Base-by-base conservation (phyloP, 2,329 filamentous ascomycete species). In the Nemania sp. region DNA sequence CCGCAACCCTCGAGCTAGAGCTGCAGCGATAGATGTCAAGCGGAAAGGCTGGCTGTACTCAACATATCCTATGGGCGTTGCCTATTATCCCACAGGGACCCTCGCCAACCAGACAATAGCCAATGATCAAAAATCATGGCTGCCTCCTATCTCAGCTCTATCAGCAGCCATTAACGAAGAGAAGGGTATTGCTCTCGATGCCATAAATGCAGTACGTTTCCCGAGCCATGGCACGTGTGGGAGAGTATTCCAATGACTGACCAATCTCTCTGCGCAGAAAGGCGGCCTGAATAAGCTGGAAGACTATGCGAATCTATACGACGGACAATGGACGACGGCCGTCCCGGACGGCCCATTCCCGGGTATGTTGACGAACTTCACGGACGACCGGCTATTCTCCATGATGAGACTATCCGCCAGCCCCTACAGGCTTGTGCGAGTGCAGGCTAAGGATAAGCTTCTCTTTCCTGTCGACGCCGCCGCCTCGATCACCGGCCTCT, bases 341-440 rank as follows among this genome's bases (percentile, higher is more conserved):
- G 63, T 73, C 5, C 73, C 75, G 0, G 61, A 59, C 8, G 73
- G 75, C 1, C 60, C 68, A 2, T 61, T 62, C 36, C 61, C 66
- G 24, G 71, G 77, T 11, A 68, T 74, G 8, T 60, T 74, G 7
- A 66, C 71, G 22, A 79, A 80, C 52, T 76, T 74, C 52, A 78
- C 75, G 0, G 68, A 75, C 46, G 77, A 79, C 57, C 61, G 77
- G 1, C 55, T 74, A 23, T 79, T 80, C 59, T 75, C 74, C 3
- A 79, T 79, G 76, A 73, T 77, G 56, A 68, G 76, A 9, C 62
- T 79, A 7, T 75, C 73, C 2, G 61, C 68, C 30, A 74, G 73
- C 47, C 75, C 76, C 0, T 77, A 73, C 46, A 57, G 65, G 5
- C 46, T 77, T 6, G 62, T 63, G 24, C 68, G 74, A 23, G 65